Conservation (phyloP, 345 rosid species). For the Reutealis trisperma region DNA sequence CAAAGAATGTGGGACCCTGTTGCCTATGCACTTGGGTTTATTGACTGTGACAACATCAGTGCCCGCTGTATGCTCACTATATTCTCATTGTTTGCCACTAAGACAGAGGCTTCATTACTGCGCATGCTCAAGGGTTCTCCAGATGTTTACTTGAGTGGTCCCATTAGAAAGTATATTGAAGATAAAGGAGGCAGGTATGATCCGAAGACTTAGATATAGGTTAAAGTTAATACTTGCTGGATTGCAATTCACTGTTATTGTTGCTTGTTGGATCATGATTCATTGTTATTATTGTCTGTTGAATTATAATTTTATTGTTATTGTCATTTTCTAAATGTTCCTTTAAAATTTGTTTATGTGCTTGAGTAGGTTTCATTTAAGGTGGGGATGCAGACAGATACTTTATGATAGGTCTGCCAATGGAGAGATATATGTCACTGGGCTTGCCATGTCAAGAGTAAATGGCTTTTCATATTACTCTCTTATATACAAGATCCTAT, state of each 20-base stretch:
- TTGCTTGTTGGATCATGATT: not conserved
- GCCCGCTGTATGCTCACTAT: conserved; percentile 99
- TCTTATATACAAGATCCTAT: conserved; percentile 1
- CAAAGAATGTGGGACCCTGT: conserved; percentile 99
- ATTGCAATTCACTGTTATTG: not conserved
- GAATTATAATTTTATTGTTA: not conserved
- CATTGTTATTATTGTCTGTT: not conserved
- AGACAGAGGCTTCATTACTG: conserved; percentile 96
- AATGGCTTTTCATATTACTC: conserved; percentile 23
- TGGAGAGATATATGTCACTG: conserved; percentile 70
- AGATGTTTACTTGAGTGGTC: conserved; percentile 87
- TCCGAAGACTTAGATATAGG: conserved; percentile 1
- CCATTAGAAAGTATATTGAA: conserved; percentile 82
- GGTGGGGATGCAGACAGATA: conserved; percentile 98
- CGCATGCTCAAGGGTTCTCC: conserved; percentile 99
- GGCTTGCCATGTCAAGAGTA: conserved; percentile 90
- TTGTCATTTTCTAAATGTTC: not conserved
- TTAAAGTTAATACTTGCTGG: not conserved
- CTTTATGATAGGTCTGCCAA: conserved; percentile 61
- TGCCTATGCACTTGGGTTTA: conserved; percentile 98
- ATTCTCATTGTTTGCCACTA: conserved; percentile 95
- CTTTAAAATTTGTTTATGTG: conserved; percentile 17
- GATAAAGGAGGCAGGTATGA: conserved; percentile 85
- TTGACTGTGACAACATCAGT: conserved; percentile 98
- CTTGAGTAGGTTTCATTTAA: conserved; percentile 82